Evolutionary conservation across 352 stramenopile species (phyloP), one percentile per base, ranked within the genome.

Genomic region (Phytophthora pluvialis): DNA sequence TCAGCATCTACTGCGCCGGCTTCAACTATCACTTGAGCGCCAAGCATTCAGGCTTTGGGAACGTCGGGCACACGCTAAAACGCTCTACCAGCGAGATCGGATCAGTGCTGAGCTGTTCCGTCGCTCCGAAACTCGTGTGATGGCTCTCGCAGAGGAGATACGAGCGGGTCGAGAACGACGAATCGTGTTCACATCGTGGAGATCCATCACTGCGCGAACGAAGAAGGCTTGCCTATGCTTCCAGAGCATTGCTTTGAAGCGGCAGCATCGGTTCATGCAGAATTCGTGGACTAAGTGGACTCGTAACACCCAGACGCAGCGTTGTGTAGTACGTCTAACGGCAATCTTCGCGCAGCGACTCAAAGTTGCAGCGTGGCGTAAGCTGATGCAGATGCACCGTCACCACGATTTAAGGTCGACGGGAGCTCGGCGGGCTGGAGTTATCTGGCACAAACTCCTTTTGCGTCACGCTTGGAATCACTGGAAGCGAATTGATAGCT

Each of bases 61-160:
- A 42, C 57, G 67, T 29, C 29, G 15, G 36, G n/a, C 35, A 35
- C 61, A 68, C 10, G 13, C 21, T 7, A 40, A 68, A 48, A 67
- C 43, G 1, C 50, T 75, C 15, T 38, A 29, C 5, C 43, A 56
- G 5, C 40, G 54, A 39, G 56, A 75, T 31, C 49, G 55, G 25
- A 60, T 73, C 26, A 73, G 65, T 29, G 60, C 65, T 32, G 59
- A 70, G 35, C 48, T 73, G 10, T 61, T 73, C 21, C 38, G 35
- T 58, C 65, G 65, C 21, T 73, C 60, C 2, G 60, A 73, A 39
- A 43, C 26, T 18, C 65, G 65, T 7, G 60, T 66, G 3, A 36
- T 70, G 42, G 53, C 15, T 21, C 39, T 73, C 29, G 28, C 47
- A 25, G 42, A 63, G 8, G 47, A 59, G 12, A 62, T 60, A 15